Evolutionary conservation across 2,329 filamentous ascomycete species (phyloP).

Genomic region (Plectosphaerella cucumerina): DNA sequence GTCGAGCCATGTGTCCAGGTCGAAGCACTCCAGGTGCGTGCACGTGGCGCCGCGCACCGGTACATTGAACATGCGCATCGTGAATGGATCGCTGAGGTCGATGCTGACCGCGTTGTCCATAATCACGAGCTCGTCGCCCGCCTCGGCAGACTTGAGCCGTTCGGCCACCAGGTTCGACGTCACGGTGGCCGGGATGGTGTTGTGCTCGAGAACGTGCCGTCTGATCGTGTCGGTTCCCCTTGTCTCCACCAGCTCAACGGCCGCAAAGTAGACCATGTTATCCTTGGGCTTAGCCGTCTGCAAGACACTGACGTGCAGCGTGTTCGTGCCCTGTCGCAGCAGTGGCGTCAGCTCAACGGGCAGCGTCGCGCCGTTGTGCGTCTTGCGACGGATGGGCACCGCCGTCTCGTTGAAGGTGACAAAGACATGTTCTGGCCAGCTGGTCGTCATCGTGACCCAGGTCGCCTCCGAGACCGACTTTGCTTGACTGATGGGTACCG

Average conservation of each 20-base stretch:
- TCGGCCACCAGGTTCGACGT: constrained; percentile 55
- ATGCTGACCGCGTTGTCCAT: constrained; percentile 55
- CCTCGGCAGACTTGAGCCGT: constrained; percentile 30
- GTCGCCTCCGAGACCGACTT: constrained; percentile 33
- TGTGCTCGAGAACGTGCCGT: constrained; percentile 28
- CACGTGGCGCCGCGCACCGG: constrained; percentile 71
- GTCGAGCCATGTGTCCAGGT: constrained; percentile 74
- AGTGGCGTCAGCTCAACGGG: constrained; percentile 68
- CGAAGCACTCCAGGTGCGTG: constrained; percentile 82
- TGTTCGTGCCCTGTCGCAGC: constrained; percentile 57
- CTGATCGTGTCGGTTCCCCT: constrained; percentile 40
- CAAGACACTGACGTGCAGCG: constrained; percentile 47
- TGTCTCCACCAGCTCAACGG: constrained; percentile 65
- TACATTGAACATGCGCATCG: constrained; percentile 56
- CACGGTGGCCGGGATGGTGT: constrained; percentile 36
- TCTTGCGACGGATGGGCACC: constrained; percentile 58
- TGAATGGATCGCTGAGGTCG: constrained; percentile 65
- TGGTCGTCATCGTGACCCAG: constrained; percentile 62
- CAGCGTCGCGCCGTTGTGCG: constrained; percentile 70
- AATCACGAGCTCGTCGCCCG: constrained; percentile 63
- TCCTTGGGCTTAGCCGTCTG: constrained; percentile 11
- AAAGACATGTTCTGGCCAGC: constrained; percentile 69
- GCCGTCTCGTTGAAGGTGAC: constrained; percentile 61
- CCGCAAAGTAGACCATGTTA: constrained; percentile 52
- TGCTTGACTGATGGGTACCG: constrained; percentile 11